Percentiles rank a stretch among this genome's conserved stretches.
Conservation (phyloP, 2,329 filamentous ascomycete genomes). For the Colletotrichum sp. region DNA sequence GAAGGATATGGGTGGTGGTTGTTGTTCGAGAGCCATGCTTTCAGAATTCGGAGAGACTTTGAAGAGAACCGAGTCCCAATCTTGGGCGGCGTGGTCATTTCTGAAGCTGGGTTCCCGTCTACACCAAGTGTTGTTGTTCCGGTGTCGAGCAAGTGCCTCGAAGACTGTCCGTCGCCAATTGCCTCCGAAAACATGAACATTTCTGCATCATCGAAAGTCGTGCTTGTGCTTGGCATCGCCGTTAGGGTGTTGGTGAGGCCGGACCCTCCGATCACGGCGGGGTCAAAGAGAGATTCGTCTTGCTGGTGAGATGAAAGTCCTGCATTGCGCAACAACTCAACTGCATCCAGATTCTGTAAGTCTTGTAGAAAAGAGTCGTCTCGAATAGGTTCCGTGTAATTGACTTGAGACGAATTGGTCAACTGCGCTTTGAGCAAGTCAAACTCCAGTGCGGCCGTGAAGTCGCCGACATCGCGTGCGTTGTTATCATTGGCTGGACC, state of each 20-base stretch:
- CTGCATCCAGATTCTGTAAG: not conserved
- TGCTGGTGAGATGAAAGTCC: not conserved
- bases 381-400: no score
- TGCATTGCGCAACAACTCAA: not conserved
- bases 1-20: constrained; percentile 8
- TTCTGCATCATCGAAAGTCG: not conserved
- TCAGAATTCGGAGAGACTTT: constrained; percentile 22
- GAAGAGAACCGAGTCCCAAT: constrained; percentile 27
- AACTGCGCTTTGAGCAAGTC: not conserved
- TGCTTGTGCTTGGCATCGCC: not conserved
- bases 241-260: not conserved
- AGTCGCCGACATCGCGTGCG: not conserved
- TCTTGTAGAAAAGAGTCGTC: not conserved
- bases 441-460: not conserved
- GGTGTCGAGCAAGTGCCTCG: not conserved
- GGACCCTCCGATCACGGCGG: not conserved
- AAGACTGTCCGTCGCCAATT: not conserved
- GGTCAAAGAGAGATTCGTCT: not conserved
- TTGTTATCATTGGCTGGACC: not conserved
- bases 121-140: no score
- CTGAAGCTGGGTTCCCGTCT: not conserved
- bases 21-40: constrained; percentile 21
- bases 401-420: not conserved
- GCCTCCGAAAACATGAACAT: not conserved
- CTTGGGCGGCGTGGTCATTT: constrained; percentile 16